Base-by-base conservation (phyloP, 2,329 filamentous ascomycete species). In the Alternaria consortialis region DNA sequence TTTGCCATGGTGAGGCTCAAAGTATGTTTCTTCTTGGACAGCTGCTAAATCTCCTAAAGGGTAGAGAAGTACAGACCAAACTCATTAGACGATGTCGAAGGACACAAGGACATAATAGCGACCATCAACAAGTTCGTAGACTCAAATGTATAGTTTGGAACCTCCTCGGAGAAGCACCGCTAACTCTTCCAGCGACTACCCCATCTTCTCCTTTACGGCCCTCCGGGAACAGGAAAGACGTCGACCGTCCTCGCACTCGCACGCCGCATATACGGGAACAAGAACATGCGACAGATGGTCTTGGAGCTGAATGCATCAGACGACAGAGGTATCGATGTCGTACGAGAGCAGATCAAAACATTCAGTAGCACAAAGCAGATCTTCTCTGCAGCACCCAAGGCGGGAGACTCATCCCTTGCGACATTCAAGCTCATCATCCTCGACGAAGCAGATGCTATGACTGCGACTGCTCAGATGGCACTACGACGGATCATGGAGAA, bases 391-490 rank as follows among this genome's bases (percentile, higher is more conserved):
- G 83, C 84, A 7, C 81, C 85, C 2, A 81, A 81, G 34, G 74
- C 84, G 6, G 75, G 79, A 42, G 81, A 85, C 12, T 81, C 79
- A 12, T 78, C 79, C 32, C 80, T 94, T 27, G 92, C 91, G 0
- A 87, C 87, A 4, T 99, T 91, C 84, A 99, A 99, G 83, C 88
- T 99, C 69, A 98, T 99, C 76, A 92, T 99, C 56, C 87, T 99
- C 5, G 95, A 99, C 79, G 95, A 99, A 83, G 95, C 95, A n/a
- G 95, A 99, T 78, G 95, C 95, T 55, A 99, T 99, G 95, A 99
- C 95, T n/a, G 91, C 92, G 55, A 96, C 94, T 0, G 95, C 95
- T 6, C 95, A 99, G 80, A 99, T 99, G 94, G 95, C 95, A 0
- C 84, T 99, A 56, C 88, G 95, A 64, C 86, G 95, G 48, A 98